phyloP scores from a whole-genome alignment of 176 grass and related monocot genomes.

The Elymus sibiricus region DNA sequence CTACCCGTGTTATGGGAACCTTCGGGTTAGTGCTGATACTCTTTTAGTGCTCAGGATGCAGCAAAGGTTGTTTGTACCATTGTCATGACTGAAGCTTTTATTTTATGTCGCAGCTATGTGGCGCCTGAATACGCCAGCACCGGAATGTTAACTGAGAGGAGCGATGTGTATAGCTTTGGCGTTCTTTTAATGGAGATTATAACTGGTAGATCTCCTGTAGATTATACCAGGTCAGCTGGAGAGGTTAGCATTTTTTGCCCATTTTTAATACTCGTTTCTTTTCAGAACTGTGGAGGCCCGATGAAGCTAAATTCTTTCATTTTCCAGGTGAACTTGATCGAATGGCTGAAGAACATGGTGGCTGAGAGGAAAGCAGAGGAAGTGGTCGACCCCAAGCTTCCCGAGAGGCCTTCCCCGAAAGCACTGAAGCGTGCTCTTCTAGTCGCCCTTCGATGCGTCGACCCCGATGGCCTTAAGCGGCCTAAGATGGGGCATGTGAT shows the following conservation, averaged over 20 bases:
- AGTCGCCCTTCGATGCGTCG: conserved; percentile 79
- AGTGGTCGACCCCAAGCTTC: conserved; percentile 75
- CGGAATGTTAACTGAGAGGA: conserved; percentile 92
- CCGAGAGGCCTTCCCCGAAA: conserved; percentile 76
- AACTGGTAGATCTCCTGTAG: conserved; percentile 90
- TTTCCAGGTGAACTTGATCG: conserved; percentile 88
- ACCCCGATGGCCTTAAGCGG: conserved; percentile 83
- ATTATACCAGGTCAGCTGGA: conserved; percentile 75
- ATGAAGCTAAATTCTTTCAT: conserved; percentile 13
- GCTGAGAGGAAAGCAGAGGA: conserved; percentile 68
- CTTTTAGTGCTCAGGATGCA: background rate
- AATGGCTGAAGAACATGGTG: conserved; percentile 94
- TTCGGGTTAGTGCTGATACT: conserved; percentile 67
- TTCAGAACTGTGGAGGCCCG: background rate
- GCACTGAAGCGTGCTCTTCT: conserved; percentile 68
- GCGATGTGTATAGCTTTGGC: conserved; percentile 96
- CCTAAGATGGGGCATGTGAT: conserved; percentile 98
- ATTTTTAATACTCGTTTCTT: background rate
- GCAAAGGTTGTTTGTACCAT: background rate
- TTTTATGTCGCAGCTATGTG: conserved; percentile 62
- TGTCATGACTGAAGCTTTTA: conserved; percentile 19
- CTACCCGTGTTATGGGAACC: conserved; percentile 97
- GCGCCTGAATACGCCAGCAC: conserved; percentile 97
- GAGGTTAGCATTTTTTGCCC: conserved; percentile 38
- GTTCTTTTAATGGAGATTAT: conserved; percentile 95